Evolutionary conservation across 805 yeast species (phyloP).

Genomic region (Candida nemodendra): DNA sequence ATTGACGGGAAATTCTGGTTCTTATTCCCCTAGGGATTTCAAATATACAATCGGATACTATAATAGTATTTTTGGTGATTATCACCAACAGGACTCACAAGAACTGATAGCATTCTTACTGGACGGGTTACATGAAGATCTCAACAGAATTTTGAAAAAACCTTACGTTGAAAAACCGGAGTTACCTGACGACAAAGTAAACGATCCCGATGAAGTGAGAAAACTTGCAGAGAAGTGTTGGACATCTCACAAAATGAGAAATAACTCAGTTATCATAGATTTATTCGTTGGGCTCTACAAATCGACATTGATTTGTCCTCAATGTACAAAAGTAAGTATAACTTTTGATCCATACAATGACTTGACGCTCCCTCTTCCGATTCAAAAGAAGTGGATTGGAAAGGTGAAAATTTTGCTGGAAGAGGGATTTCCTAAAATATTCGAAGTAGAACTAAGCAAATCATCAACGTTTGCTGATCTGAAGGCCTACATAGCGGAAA

Average conservation of each 20-base stretch:
- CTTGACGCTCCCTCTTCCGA: conserved; percentile 85
- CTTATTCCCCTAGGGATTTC: conserved; percentile 70
- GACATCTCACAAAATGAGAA: conserved; percentile 74
- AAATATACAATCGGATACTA: conserved; percentile 75
- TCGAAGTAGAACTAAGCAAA: conserved; percentile 74
- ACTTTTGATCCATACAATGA: conserved; percentile 95
- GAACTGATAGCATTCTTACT: conserved; percentile 85
- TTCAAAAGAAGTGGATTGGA: conserved; percentile 68
- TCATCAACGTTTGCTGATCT: conserved; percentile 63
- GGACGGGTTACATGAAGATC: conserved; percentile 89
- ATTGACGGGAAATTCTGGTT: conserved; percentile 16
- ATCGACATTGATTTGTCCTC: conserved; percentile 87
- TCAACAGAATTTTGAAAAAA: conserved; percentile 76
- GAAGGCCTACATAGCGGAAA: conserved; percentile 56
- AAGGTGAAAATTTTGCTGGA: conserved; percentile 63
- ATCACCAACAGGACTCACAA: conserved; percentile 90
- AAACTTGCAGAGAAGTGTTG: conserved; percentile 73
- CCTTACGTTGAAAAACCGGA: conserved; percentile 92
- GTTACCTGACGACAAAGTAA: conserved; percentile 57
- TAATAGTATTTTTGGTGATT: conserved; percentile 75
- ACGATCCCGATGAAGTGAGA: conserved; percentile 51
- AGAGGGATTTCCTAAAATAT: conserved; percentile 42
- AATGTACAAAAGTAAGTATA: conserved; percentile 71
- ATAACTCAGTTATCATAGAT: conserved; percentile 82
- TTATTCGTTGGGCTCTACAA: conserved; percentile 88